Conservation (phyloP, 148 eudicot species). For the Chenopodium quinoa region DNA sequence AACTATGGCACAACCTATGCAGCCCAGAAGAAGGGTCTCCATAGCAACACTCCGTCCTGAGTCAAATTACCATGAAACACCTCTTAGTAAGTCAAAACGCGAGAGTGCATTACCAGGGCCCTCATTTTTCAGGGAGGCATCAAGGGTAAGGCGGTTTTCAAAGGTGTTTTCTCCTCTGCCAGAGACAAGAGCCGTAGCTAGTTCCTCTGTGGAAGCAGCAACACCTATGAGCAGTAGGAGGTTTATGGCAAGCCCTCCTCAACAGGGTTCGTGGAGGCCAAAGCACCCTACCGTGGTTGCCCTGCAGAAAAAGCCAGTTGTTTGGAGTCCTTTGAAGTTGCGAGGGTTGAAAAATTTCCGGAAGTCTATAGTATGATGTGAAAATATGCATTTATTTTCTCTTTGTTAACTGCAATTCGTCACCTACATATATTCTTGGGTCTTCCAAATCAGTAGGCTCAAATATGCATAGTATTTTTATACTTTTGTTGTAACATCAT, state of each 20-base stretch:
- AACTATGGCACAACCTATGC: slow-evolving; percentile 26
- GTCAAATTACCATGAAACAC: slow-evolving; percentile 34
- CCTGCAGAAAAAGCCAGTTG: slow-evolving; percentile 61
- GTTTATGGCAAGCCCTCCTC: slow-evolving; percentile 86
- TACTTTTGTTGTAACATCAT: slow-evolving; percentile 10
- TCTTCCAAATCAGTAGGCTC: slow-evolving; percentile 4
- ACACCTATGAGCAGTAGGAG: slow-evolving; percentile 62
- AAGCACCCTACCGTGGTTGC: slow-evolving; percentile 90
- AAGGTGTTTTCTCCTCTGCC: slow-evolving; percentile 55
- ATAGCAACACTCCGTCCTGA: slow-evolving; percentile 49
- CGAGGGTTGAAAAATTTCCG: slow-evolving; percentile 48
- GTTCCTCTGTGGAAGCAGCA: slow-evolving; percentile 41
- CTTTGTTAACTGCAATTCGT: not conserved
- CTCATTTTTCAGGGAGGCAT: slow-evolving; percentile 61
- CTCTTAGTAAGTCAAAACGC: slow-evolving; percentile 33
- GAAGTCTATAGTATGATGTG: slow-evolving; percentile 35
- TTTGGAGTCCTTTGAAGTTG: slow-evolving; percentile 82
- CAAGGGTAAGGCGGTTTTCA: slow-evolving; percentile 66
- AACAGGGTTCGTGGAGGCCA: slow-evolving; percentile 75
- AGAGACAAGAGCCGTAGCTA: slow-evolving; percentile 28
- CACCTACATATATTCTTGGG: not conserved
- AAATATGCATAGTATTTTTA: slow-evolving; percentile 2
- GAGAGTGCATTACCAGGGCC: slow-evolving; percentile 48
- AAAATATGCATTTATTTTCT: not conserved
- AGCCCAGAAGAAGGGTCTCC: slow-evolving; percentile 70